Evolutionary conservation across 2,329 filamentous ascomycete species (phyloP).

Genomic region (Penicillium fuscoglaucum): DNA sequence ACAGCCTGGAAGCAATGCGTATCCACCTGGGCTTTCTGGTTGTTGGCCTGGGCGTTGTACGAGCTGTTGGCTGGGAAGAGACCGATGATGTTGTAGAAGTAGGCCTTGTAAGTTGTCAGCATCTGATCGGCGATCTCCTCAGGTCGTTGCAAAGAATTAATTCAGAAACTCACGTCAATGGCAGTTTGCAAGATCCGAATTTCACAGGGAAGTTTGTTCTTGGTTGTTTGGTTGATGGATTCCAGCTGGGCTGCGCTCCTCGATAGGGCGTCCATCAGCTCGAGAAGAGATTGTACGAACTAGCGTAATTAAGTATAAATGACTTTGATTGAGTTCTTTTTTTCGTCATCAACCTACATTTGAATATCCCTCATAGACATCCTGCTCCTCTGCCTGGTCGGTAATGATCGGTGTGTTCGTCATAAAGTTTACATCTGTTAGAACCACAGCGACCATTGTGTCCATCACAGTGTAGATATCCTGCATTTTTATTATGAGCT

Average conservation of each 20-base stretch:
- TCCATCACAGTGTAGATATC: conserved; percentile 12
- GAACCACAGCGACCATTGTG: conserved; percentile 9
- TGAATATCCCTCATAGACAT: conserved; percentile 18
- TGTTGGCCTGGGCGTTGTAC: conserved; percentile 15
- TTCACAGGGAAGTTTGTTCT: conserved; percentile 4
- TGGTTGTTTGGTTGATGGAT: conserved; percentile 7
- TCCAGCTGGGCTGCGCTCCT: conserved; percentile 10
- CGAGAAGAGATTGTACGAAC: conserved; percentile 16
- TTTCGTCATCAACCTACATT: conserved; percentile 11
- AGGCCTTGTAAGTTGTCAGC: conserved; percentile 10
- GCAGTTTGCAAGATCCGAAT: conserved; percentile 7
- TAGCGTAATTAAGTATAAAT: not conserved
- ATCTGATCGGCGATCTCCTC: not conserved
- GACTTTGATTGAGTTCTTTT: not conserved
- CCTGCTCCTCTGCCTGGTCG: conserved; percentile 4
- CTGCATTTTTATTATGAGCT: not conserved
- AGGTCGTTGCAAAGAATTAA: not conserved
- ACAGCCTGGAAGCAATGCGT: conserved; percentile 15
- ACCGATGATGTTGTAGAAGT: conserved; percentile 17
- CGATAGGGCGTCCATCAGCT: conserved; percentile 16
- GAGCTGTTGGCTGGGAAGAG: conserved; percentile 15
- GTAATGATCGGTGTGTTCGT: conserved; percentile 8
- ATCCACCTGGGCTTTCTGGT: conserved; percentile 19
- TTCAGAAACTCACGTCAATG: conserved; percentile 9
- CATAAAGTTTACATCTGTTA: conserved; percentile 11